phyloP scores from a whole-genome alignment of 192 early-diverging fungal genomes.

The Linnemannia hyalina region DNA sequence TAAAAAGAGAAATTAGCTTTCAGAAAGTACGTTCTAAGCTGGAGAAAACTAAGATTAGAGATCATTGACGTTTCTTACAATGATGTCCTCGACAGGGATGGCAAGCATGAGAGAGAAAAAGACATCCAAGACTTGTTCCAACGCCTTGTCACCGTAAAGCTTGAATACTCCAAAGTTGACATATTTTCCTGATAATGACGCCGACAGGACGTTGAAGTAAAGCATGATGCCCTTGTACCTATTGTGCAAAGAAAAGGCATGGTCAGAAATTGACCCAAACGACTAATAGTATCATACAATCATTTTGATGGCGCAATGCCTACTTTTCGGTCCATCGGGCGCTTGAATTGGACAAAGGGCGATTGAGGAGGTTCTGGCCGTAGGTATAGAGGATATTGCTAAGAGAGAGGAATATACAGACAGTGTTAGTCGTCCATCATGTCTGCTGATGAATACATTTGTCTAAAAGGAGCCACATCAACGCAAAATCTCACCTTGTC shows the following conservation, averaged over 20 bases:
- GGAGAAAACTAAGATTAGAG: neutral
- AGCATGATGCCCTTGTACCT: constrained; percentile 84
- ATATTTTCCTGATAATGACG: constrained; percentile 82
- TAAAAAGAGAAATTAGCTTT: neutral
- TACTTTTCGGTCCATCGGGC: constrained; percentile 52
- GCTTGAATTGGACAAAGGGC: constrained; percentile 31
- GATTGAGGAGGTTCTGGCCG: constrained; percentile 42
- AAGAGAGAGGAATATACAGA: neutral
- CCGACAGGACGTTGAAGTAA: constrained; percentile 80
- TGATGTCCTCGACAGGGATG: constrained; percentile 81
- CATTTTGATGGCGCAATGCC: neutral
- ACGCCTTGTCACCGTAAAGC: constrained; percentile 86
- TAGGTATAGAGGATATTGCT: constrained; percentile 47
- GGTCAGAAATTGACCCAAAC: neutral
- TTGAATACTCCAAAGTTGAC: constrained; percentile 94
- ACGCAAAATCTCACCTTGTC: constrained; percentile 69
- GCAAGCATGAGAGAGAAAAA: constrained; percentile 78
- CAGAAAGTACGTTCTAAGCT: neutral
- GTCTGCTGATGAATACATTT: neutral
- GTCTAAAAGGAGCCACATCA: neutral
- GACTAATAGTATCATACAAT: neutral
- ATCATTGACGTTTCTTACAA: constrained; percentile 58
- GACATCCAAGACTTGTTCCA: constrained; percentile 73
- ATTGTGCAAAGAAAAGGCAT: neutral
- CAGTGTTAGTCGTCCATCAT: neutral